Base-by-base conservation (phyloP, 306 rosid genomes). In the Vigna mungo region DNA sequence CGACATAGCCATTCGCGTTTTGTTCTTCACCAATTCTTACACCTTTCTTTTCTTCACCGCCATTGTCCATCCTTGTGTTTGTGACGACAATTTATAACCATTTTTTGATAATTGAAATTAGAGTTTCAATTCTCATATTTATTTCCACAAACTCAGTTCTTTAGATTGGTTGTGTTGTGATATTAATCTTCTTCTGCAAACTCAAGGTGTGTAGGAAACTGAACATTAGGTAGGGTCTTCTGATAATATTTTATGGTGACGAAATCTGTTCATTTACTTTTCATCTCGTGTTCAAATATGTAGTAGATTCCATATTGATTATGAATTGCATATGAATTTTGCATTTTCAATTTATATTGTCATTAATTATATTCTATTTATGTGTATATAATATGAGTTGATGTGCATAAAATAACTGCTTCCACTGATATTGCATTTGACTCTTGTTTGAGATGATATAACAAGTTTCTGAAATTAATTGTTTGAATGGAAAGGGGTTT, bases 1-100 rank as follows among this genome's bases (percentile, higher is more conserved):
- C 46, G 58, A 43, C 36, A 17, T 32, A 47, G 70, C 46, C 18
- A 17, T 10, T 64, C n/a, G 21, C 70, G 70, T 73, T 80, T 59
- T 63, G 17, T 4, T 10, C 46, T 15, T 17, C 55, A 2, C 20
- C 21, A 37, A 37, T 41, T 4, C 4, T 39, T 17, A 1, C 18
- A 16, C 71, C 32, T 9, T 12, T 9, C 32, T 62, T 34, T 18
- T 60, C 17, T 20, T 7, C 65, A 59, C 41, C 59, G 5, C 27
- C 41, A 27, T 59, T 59, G 4, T 23, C 34, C n/a, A 34, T 56
- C n/a, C 62, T 1, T 3, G 32, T 1, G 17, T 11, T 39, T 39
- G 44, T 39, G 44, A 54, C 30, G 27, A 25, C 27, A 25, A 25
- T 25, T 25, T 55, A 55, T 18, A 4, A 20, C 46, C 3, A 9